A percentile compares a stretch with the other conserved stretches of the same genome.
These are phyloP conservation scores for Xylariomycetidae sp. DNA, from an alignment of 2,329 filamentous ascomycete genomes.

Conservation along the genomic window DNA sequence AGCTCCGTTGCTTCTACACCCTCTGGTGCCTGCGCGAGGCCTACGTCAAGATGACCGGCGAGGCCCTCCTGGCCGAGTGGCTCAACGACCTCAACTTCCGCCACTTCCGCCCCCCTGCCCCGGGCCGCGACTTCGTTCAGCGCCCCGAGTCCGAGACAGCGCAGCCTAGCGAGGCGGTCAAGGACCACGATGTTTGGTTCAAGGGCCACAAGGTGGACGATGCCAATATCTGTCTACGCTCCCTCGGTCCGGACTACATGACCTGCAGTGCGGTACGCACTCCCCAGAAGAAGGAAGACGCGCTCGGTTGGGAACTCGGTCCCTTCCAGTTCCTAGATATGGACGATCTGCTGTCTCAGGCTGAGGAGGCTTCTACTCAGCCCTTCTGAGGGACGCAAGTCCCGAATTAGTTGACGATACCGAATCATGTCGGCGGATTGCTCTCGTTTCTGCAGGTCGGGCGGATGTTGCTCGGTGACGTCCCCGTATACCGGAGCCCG, in stretches of 20 bases:
- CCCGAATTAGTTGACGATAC: too few species aligned
- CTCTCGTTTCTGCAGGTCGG: too few species aligned
- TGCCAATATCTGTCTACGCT: constrained; percentile 36
- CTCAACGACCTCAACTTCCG: constrained; percentile 64
- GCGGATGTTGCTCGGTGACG: too few species aligned
- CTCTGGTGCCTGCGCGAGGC: constrained; percentile 76
- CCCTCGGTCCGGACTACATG: constrained; percentile 47
- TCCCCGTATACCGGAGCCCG: too few species aligned
- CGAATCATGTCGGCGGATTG: too few species aligned
- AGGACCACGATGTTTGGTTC: constrained; percentile 33
- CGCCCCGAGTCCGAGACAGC: constrained; percentile 28
- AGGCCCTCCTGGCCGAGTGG: constrained; percentile 70
- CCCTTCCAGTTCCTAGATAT: constrained; percentile 38
- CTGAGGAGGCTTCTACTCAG: constrained; percentile 26
- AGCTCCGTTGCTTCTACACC: constrained; percentile 66
- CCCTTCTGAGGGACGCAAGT: neutral
- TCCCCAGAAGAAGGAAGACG: constrained; percentile 29
- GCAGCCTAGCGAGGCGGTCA: constrained; percentile 30
- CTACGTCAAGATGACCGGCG: constrained; percentile 77
- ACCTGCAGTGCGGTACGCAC: constrained; percentile 45
- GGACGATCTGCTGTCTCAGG: constrained; percentile 40
- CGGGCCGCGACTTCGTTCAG: constrained; percentile 20
- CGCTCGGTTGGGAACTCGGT: constrained; percentile 32
- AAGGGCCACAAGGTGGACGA: constrained; percentile 32
- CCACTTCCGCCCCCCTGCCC: constrained; percentile 50